Evolutionary conservation across 805 yeast species (phyloP).

Genomic region (Candida cerambycidarum): DNA sequence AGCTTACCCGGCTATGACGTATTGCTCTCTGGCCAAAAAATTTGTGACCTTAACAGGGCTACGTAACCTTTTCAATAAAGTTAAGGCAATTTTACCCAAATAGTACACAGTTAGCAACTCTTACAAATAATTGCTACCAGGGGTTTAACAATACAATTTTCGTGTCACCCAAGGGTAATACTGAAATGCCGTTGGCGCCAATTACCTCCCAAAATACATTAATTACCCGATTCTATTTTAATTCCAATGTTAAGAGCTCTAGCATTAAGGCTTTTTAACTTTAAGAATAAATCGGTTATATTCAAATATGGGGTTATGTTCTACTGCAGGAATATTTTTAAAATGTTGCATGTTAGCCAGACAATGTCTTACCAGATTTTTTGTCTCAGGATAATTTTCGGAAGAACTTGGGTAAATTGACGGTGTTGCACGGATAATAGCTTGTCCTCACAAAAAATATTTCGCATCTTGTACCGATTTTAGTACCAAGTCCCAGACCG

Average conservation of each 20-base stretch:
- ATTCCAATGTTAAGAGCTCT: not conserved
- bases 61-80: not conserved
- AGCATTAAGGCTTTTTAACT: not conserved
- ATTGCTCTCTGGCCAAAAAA: not conserved
- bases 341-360: not conserved
- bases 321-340: conserved; percentile 1
- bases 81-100: not conserved
- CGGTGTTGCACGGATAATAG: not conserved
- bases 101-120: not conserved
- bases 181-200: not conserved
- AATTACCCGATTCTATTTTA: too few relatives aligned
- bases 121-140: not conserved
- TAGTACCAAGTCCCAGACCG: not conserved
- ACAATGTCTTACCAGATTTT: conserved; percentile 2
- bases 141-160: too few relatives aligned
- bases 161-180: too few relatives aligned
- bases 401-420: not conserved
- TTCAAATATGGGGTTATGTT: not conserved
- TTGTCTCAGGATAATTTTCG: not conserved
- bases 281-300: too few relatives aligned
- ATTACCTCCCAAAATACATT: too few relatives aligned
- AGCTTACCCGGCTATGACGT: conserved; percentile 1
- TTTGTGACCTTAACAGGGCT: not conserved
- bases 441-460: not conserved
- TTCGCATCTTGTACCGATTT: not conserved